Evolutionary conservation across 176 grass and related monocot genomes (phyloP).

Genomic region (Carex pumila): DNA sequence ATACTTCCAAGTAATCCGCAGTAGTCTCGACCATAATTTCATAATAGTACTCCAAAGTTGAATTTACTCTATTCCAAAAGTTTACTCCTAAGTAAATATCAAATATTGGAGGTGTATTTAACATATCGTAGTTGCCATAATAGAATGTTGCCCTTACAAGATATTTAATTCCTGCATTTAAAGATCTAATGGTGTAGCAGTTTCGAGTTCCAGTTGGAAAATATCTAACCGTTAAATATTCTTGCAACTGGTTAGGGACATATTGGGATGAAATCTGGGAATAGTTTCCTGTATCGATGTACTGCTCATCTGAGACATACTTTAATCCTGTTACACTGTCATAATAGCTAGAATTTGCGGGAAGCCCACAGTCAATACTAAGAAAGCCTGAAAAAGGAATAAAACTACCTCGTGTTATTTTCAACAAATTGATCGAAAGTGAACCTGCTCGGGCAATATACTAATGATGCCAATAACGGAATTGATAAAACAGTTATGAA

Average conservation of each 20-base stretch:
- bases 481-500: too few relatives aligned
- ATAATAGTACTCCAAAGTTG: background rate
- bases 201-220: constrained; percentile 29
- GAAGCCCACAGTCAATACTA: constrained; percentile 51
- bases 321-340: constrained; percentile 16
- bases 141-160: constrained; percentile 34
- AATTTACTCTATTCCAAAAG: constrained; percentile 27
- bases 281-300: constrained; percentile 19
- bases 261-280: too few relatives aligned
- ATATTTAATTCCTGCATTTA: constrained; percentile 33
- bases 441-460: too few relatives aligned
- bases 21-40: constrained; percentile 33
- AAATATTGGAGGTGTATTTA: too few relatives aligned
- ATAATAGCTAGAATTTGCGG: constrained; percentile 14
- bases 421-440: background rate
- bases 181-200: constrained; percentile 38
- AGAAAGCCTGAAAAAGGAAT: constrained; percentile 39
- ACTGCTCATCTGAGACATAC: constrained; percentile 46
- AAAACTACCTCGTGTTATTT: background rate
- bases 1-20: constrained; percentile 34
- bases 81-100: constrained; percentile 22
- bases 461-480: background rate
- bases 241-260: background rate
- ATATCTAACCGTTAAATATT: constrained; percentile 11
- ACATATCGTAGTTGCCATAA: background rate